A percentile compares a stretch with the other conserved stretches of the same genome.
Conservation (phyloP, 2,329 filamentous ascomycete genomes). For the Xylaria sp. region DNA sequence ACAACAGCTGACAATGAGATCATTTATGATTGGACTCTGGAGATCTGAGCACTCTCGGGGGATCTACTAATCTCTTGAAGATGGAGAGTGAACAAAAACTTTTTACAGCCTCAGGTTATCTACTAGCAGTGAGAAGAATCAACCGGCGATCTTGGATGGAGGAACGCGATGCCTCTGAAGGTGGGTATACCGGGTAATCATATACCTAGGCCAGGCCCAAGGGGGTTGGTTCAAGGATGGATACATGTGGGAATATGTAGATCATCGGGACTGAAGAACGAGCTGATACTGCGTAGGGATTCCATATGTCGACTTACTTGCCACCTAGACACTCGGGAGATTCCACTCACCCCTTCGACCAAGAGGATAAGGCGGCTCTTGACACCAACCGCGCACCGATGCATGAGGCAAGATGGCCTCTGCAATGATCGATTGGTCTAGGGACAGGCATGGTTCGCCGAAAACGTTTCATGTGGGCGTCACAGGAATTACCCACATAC, state of each 20-base stretch:
- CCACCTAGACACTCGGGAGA: not conserved
- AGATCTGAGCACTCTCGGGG: not conserved
- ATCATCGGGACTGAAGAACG: not conserved
- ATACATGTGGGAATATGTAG: not conserved
- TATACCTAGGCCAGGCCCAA: conserved; percentile 3
- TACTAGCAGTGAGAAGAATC: conserved; percentile 1
- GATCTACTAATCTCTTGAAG: not conserved
- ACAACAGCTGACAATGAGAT: conserved; percentile 12
- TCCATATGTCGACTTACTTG: not conserved
- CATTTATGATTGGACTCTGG: not conserved
- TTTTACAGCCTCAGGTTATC: conserved; percentile 2
- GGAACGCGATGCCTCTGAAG: conserved; percentile 8
- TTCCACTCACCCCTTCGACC: not conserved
- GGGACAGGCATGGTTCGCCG: not conserved
- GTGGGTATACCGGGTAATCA: conserved; percentile 7
- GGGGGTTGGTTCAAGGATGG: not conserved
- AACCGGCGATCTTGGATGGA: not conserved
- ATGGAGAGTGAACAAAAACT: not conserved
- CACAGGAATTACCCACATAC: not conserved
- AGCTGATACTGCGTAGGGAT: not conserved
- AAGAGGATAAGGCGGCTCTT: conserved; percentile 2
- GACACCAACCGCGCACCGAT: conserved; percentile 8
- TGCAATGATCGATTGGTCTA: conserved; percentile 15
- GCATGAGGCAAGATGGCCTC: conserved; percentile 3
- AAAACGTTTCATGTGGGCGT: conserved; percentile 3